These are phyloP conservation scores for Purpureocillium takamizusanense DNA, from an alignment of 2,329 filamentous ascomycete species.

Conservation along the genomic window DNA sequence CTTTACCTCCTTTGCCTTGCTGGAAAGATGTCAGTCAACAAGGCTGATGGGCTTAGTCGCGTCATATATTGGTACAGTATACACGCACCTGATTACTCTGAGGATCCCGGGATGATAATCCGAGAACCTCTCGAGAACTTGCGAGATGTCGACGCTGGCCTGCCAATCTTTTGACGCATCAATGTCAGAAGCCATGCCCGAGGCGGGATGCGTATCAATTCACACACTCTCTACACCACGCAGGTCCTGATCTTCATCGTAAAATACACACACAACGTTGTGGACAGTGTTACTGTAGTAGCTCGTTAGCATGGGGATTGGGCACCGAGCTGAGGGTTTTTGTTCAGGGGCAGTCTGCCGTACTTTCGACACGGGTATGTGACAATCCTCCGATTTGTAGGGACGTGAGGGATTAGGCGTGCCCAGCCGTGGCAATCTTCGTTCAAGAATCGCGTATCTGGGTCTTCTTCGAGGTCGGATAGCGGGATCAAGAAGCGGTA, in stretches of 20 bases:
- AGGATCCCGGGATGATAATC: slow-evolving; percentile 17
- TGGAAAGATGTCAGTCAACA: slow-evolving; percentile 10
- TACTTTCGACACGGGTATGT: slow-evolving; percentile 23
- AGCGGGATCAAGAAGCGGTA: slow-evolving; percentile 26
- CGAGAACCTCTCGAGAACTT: slow-evolving; percentile 17
- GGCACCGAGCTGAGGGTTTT: too few species aligned
- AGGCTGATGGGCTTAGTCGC: too few species aligned
- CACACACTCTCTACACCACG: too few species aligned
- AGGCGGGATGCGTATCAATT: too few species aligned
- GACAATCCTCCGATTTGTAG: slow-evolving; percentile 17
- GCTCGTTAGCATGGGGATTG: too few species aligned
- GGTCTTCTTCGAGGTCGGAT: slow-evolving; percentile 18
- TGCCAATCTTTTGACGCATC: slow-evolving; percentile 17
- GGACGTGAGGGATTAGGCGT: slow-evolving; percentile 13
- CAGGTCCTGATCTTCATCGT: slow-evolving; percentile 12
- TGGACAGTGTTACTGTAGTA: slow-evolving; percentile 18
- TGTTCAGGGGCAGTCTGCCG: slow-evolving; percentile 1
- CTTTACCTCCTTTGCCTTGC: slow-evolving; percentile 24
- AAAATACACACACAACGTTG: slow-evolving; percentile 24
- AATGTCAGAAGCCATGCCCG: too few species aligned
- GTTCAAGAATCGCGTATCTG: slow-evolving; percentile 20
- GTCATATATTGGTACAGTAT: too few species aligned
- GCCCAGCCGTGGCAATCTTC: slow-evolving; percentile 14
- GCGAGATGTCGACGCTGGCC: slow-evolving; percentile 16
- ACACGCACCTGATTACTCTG: slow-evolving; percentile 17